Evolutionary conservation across 2,329 filamentous ascomycete species (phyloP).

Genomic region (Dothideomycetes sp.): DNA sequence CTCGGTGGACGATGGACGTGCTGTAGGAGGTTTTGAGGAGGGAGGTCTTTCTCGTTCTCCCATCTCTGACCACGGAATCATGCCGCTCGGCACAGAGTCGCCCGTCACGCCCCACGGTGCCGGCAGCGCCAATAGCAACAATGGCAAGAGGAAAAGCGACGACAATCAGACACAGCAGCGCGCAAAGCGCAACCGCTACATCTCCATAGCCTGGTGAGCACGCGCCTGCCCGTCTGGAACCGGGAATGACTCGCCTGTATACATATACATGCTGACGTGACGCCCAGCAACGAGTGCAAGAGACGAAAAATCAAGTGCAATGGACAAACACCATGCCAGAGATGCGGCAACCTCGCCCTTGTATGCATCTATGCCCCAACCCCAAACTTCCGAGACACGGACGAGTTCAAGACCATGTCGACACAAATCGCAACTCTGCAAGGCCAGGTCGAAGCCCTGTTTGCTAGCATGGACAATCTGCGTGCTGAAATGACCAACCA

Average conservation of each 20-base stretch:
- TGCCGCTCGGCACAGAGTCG: constrained; percentile 1
- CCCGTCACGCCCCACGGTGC: constrained; percentile 1
- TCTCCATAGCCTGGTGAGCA: constrained; percentile 55
- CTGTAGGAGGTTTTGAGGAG: no score
- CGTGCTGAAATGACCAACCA: constrained; percentile 40
- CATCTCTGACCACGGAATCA: no score
- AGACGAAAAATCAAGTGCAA: constrained; percentile 61
- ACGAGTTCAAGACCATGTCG: constrained; percentile 78
- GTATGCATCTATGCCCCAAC: constrained; percentile 56
- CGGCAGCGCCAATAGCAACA: not conserved
- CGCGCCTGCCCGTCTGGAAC: not conserved
- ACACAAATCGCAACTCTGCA: constrained; percentile 66
- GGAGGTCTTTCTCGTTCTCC: no score
- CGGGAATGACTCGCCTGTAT: no score
- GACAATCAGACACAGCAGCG: constrained; percentile 39
- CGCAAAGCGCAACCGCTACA: constrained; percentile 58
- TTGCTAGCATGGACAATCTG: constrained; percentile 60
- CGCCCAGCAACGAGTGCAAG: constrained; percentile 53
- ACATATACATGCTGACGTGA: constrained; percentile 12
- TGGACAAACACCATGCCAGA: constrained; percentile 54
- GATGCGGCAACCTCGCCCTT: constrained; percentile 55
- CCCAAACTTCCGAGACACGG: constrained; percentile 82
- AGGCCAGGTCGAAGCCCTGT: constrained; percentile 73
- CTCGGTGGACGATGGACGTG: no score
- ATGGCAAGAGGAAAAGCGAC: constrained; percentile 35